Evolutionary conservation across 2,329 filamentous ascomycete species (phyloP), one percentile per base, ranked within the genome.

Genomic region (Thelonectria discophora): DNA sequence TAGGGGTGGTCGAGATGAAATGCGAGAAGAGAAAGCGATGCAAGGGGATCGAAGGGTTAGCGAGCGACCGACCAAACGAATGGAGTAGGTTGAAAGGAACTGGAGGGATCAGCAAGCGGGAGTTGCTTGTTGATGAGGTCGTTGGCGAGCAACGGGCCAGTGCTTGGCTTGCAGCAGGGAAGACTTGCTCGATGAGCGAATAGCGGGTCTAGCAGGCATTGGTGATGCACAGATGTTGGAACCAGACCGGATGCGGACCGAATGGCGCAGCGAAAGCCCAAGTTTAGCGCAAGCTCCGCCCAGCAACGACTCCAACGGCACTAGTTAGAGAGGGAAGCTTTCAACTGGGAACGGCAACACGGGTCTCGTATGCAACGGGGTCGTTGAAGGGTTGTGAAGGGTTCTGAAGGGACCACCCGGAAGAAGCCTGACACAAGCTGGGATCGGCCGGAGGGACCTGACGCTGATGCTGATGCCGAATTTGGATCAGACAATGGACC

Each of bases 231-330:
- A 58, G 62, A 30, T 30, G 27, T 30, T 30, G 27, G 27, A 64
- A 64, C 62, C 69, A 69, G 56, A 62, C 65, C 69, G 59, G 67
- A 71, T 65, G 67, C 61, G 65, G 67, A 58, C 61, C 67, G 63
- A 69, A 62, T 62, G 64, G 60, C 60, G 34, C 42, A 49, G 51
- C 40, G 57, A 54, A 43, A 45, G 56, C 40, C 58, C 67, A 64
- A 60, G 55, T 66, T 65, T 67, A 70, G 69, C 60, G 64, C 58
- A 24, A 61, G 53, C 62, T 56, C 67, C 66, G 62, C 64, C 67
- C 63, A 52, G 67, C 63, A 68, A 71, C 67, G 48, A 58, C 21
- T 24, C 21, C 21, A 24, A 24, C 21, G 51, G 51, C 55, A 57
- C 45, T 46, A 40, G 49, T 60, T 53, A 55, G 57, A 42, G 40